Evolutionary conservation across 257 asterid genomes (phyloP).

Genomic region (Cinchona pubescens): DNA sequence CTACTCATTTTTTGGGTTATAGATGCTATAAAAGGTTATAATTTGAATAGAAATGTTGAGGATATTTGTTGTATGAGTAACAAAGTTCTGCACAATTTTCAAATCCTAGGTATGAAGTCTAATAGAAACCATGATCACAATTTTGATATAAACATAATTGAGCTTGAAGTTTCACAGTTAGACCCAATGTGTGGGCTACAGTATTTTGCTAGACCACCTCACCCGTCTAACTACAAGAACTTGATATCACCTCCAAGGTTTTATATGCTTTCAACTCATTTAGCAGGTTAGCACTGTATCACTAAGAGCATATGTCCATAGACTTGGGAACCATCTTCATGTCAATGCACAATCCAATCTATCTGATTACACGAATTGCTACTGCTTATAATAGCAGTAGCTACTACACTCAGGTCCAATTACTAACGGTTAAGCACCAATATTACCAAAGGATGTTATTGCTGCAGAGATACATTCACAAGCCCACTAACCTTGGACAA

Average conservation of each 20-base stretch:
- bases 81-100: not conserved
- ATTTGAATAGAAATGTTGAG: no score
- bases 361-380: not conserved
- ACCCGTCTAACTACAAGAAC: not conserved
- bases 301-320: not conserved
- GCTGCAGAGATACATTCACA: not conserved
- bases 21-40: no score
- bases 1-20: no score
- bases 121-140: not conserved
- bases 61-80: no score
- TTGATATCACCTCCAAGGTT: not conserved
- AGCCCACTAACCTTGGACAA: conserved; percentile 79
- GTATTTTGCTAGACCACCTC: not conserved
- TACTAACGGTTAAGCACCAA: not conserved
- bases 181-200: not conserved
- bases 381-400: not conserved
- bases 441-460: not conserved
- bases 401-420: not conserved
- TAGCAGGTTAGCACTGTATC: no score
- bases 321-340: not conserved
- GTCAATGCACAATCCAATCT: not conserved
- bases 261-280: not conserved
- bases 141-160: not conserved
- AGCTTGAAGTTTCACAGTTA: not conserved
- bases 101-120: not conserved